Evolutionary conservation across 2,329 filamentous ascomycete genomes (phyloP).

Genomic region (Pestalotiopsis sp.): DNA sequence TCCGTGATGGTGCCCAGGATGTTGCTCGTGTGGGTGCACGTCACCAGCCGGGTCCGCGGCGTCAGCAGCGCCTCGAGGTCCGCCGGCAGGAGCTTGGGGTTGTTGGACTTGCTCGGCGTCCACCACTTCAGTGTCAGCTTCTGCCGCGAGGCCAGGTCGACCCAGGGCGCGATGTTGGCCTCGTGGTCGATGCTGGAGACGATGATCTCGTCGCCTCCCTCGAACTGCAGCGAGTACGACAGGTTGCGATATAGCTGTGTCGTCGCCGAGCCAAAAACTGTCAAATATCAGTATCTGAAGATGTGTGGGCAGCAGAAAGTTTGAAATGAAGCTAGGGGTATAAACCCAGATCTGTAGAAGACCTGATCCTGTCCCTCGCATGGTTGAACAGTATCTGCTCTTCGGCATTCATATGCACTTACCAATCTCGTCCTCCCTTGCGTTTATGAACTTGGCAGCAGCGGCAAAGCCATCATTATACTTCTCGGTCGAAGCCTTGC

Average conservation of each 20-base stretch:
- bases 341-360: background rate
- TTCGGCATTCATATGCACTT: conserved; percentile 14
- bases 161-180: conserved; percentile 76
- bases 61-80: conserved; percentile 64
- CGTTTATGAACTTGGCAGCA: conserved; percentile 73
- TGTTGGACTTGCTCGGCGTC: conserved; percentile 50
- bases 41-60: conserved; percentile 68
- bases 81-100: conserved; percentile 61
- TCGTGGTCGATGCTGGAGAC: conserved; percentile 77
- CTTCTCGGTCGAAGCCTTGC: conserved; percentile 59
- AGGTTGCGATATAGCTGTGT: conserved; percentile 79
- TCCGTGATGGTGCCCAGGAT: conserved; percentile 74
- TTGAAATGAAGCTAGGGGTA: background rate
- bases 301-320: background rate
- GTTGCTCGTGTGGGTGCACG: conserved; percentile 75
- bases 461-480: conserved; percentile 65
- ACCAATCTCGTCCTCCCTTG: conserved; percentile 67
- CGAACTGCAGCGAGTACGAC: conserved; percentile 55
- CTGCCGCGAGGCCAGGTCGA: conserved; percentile 65
- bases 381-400: background rate
- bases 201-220: conserved; percentile 66
- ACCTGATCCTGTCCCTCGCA: no score
- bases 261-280: conserved; percentile 73
- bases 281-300: background rate
- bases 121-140: conserved; percentile 73